Base-by-base conservation (phyloP, 1,284 basidiomycete genomes). In the Heterobasidion parviporum region DNA sequence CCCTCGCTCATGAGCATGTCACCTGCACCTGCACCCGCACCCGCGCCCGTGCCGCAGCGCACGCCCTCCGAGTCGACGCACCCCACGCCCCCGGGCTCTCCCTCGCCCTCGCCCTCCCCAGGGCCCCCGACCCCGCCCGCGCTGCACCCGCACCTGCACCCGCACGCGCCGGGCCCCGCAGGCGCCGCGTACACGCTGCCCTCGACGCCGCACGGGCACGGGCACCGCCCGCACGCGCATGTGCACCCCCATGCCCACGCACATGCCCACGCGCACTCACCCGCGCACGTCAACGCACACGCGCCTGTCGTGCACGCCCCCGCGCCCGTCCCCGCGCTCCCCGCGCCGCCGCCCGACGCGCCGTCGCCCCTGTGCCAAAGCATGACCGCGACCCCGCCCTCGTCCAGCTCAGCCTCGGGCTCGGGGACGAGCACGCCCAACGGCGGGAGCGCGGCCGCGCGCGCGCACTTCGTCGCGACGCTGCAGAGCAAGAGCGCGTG, bases 401-500 rank as follows among this genome's bases (percentile, higher is more conserved):
- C 9, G n/a, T 34, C 26, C 1, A 3, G 26, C 26, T 26, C 26
- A 0, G 26, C 26, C 26, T 26, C 26, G 26, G 26, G 26, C 26
- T 26, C 26, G 26, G 26, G 26, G 26, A 3, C 50, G 16, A 14
- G 33, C 18, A 16, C 35, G 35, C 18, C 36, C 2, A 50, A 16
- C 55, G 58, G 16, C 41, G 53, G 8, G 43, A 55, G 20, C 35
- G 12, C 1, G 69, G 65, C 10, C 69, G 68, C 2, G 20, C 69
- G 67, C 51, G 70, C 71, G 54, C 75, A 70, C 59, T 79, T 77
- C 56, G 60, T 79, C 58, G 67, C 75, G 65, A 75, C 76, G 32
- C 61, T 79, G 54, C 72, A 76, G 60, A 68, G 70, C 33, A 77
- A 78, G 65, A 75, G 76, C 52, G 75, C 76, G 12, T 79, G 77